Evolutionary conservation across 2,329 filamentous ascomycete genomes (phyloP).

Genomic region (Trichoderma atroviride): DNA sequence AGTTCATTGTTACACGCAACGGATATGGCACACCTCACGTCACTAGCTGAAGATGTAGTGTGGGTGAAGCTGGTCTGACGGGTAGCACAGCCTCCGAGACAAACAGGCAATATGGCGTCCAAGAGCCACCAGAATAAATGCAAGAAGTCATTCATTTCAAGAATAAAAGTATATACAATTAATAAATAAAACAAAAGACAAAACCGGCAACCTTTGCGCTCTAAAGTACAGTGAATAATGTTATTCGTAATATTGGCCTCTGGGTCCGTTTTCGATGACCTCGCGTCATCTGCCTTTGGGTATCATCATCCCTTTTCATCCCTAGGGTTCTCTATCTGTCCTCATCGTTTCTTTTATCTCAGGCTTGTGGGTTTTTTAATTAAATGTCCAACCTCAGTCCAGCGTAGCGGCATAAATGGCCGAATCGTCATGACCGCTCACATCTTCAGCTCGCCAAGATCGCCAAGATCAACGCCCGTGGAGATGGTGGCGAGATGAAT

Average conservation of each 20-base stretch:
- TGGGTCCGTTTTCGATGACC: not conserved
- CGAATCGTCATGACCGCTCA: no score
- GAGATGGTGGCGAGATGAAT: constrained; percentile 68
- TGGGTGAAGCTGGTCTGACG: not conserved
- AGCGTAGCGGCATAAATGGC: not conserved
- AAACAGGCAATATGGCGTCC: not conserved
- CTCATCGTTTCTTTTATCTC: not conserved
- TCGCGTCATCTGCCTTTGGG: not conserved
- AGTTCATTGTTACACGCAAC: not conserved
- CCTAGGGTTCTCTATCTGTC: not conserved
- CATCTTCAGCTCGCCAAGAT: not conserved
- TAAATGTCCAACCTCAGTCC: not conserved
- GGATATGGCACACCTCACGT: no score
- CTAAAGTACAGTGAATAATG: constrained; percentile 9
- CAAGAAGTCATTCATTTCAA: not conserved
- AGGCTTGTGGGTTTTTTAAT: not conserved
- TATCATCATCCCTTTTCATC: constrained; percentile 14
- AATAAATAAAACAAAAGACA: not conserved
- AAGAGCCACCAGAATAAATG: not conserved
- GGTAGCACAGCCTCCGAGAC: not conserved
- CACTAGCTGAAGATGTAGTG: not conserved
- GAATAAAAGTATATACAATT: not conserved
- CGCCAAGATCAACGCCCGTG: not conserved
- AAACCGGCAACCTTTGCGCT: constrained; percentile 6
- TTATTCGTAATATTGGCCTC: not conserved